These are phyloP conservation scores for Simmondsia chinensis DNA, from an alignment of 148 eudicot genomes.

Conservation along the genomic window DNA sequence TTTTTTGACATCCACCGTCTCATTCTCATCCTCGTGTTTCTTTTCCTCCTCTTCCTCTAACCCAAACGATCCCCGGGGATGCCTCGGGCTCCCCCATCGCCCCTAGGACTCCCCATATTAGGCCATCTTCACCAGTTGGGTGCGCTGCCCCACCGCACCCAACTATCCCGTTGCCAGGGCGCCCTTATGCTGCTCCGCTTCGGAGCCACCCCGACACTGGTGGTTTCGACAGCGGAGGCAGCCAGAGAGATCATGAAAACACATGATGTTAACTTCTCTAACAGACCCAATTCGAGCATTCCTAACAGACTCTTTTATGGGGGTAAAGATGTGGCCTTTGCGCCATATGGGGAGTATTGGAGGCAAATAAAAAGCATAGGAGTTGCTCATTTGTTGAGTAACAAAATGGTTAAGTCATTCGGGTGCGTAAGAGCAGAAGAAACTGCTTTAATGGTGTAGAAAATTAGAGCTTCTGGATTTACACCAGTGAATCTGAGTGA, in stretches of 20 bases:
- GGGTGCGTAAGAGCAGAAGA: conserved; percentile 37
- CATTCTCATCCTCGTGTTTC: neutral
- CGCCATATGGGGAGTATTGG: conserved; percentile 24
- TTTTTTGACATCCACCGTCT: too few species aligned
- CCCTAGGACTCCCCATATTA: conserved; percentile 41
- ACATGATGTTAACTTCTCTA: conserved; percentile 34
- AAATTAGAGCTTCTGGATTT: conserved; percentile 5
- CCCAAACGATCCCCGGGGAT: too few species aligned
- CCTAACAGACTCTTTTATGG: conserved; percentile 1
- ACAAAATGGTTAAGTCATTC: conserved; percentile 32
- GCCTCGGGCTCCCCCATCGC: conserved; percentile 68
- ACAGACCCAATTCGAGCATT: conserved; percentile 9
- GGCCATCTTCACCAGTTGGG: conserved; percentile 62
- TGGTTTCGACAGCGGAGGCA: conserved; percentile 13
- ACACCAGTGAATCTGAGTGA: conserved; percentile 27
- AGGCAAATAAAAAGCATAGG: conserved; percentile 23
- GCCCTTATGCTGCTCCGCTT: conserved; percentile 41
- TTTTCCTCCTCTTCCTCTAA: conserved; percentile 2
- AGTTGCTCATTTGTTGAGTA: conserved; percentile 35
- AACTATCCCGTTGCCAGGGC: conserved; percentile 21
- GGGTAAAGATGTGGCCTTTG: conserved; percentile 9
- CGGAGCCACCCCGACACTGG: conserved; percentile 24
- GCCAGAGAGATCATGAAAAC: conserved; percentile 29
- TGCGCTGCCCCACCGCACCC: conserved; percentile 22
- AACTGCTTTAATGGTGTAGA: conserved; percentile 17